A percentile compares a stretch with the other conserved stretches of the same genome.
Conservation (phyloP, 2,329 filamentous ascomycete genomes). For the Colletotrichum eremochloae region DNA sequence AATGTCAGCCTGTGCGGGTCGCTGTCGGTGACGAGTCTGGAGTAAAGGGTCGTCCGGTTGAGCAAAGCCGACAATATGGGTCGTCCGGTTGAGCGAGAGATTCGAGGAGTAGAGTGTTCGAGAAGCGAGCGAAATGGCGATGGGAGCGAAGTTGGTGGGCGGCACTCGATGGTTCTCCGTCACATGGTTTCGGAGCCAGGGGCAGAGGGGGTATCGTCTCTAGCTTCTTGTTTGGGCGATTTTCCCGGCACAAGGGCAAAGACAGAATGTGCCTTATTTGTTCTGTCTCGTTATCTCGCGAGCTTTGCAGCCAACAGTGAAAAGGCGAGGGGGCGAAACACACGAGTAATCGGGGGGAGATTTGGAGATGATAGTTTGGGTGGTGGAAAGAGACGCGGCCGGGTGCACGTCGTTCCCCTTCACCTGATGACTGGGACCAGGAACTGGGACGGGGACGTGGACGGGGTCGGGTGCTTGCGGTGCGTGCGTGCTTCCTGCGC, state of each 20-base stretch:
- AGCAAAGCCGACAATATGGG: conserved; percentile 18
- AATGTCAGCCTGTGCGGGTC: conserved; percentile 34
- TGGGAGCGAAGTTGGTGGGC: conserved; percentile 38
- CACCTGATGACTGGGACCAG: conserved; percentile 40
- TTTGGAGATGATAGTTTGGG: conserved; percentile 33
- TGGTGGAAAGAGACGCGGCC: conserved; percentile 35
- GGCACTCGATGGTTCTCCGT: conserved; percentile 42
- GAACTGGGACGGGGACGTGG: conserved; percentile 25
- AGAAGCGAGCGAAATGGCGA: conserved; percentile 28
- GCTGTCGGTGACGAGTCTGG: conserved; percentile 2
- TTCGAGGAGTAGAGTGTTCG: conserved; percentile 14
- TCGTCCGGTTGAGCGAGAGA: conserved; percentile 4
- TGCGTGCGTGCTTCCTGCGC: conserved; percentile 15
- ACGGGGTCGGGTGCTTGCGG: conserved; percentile 20
- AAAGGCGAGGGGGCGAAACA: conserved; percentile 19
- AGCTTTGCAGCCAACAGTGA: conserved; percentile 34
- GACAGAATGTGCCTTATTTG: conserved; percentile 10
- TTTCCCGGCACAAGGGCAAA: conserved; percentile 23
- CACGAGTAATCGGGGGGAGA: conserved; percentile 17
- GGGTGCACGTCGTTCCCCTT: conserved; percentile 37
- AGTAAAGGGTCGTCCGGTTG: conserved; percentile 6
- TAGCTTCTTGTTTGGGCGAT: conserved; percentile 29
- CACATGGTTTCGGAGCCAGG: conserved; percentile 43
- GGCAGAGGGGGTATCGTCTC: conserved; percentile 37
- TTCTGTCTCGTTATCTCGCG: conserved; percentile 17